Evolutionary conservation across 805 yeast species (phyloP), one percentile per base, ranked within the genome.

Genomic region (Debaryomyces hansenii): DNA sequence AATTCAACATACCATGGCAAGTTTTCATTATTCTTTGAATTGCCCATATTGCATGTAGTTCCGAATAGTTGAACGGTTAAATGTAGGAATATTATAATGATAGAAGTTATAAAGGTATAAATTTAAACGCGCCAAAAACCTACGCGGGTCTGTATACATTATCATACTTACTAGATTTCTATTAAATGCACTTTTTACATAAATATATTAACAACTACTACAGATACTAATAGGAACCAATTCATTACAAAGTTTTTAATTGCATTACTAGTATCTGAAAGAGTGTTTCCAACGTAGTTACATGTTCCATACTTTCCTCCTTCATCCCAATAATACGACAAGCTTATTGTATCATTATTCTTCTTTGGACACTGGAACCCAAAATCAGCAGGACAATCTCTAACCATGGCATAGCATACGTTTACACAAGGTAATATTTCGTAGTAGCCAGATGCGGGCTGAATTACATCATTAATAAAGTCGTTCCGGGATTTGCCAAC

Each of bases 361-460:
- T 24, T 24, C 1, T 48, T 55, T 0, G 99, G 98, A 56, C 98
- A 94, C 12, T 64, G 57, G 62, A 92, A 90, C 1, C 81, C 82
- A 57, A 92, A 82, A 27, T 69, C 81, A 0, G 90, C 66, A 0
- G 97, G 97, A 62, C 99, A 92, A 61, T 87, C 86, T 41, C 89
- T 75, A 2, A 85, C 94, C 6, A 94, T 79, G 5, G 83, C 77
- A 50, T 87, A 73, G 64, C 98, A 94, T 51, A 85, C 78, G 57
- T 87, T 84, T 41, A 85, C 75, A 60, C 99, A 92, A 0, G 99
- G 99, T 47, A 89, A 63, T 2, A 94, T 77, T 65, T 92, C 99
- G 55, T 75, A 84, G 64, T 91, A 92, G 10, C 65, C 57, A 4
- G 77, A 74, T 0, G 90, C 88, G 4, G 77, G 71, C 27, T 85